Percentiles rank a stretch among this genome's conserved stretches.
phyloP scores from a whole-genome alignment of 495 filamentous ascomycete genomes.

The Podospora australis region DNA sequence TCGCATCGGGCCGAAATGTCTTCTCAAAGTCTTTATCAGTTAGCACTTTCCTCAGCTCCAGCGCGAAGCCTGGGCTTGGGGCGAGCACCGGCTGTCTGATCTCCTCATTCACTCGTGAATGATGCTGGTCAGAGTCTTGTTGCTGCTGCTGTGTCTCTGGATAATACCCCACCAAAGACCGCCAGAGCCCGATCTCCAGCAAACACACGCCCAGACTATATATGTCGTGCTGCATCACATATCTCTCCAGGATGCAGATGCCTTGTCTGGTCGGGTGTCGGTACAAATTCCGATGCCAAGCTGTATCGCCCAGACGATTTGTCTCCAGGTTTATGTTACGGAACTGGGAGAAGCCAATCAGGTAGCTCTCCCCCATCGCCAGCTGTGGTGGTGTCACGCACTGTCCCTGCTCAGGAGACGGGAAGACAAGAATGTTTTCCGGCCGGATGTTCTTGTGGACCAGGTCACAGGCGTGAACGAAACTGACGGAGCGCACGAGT shows the following conservation, averaged over 20 bases:
- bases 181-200: constrained; percentile 57
- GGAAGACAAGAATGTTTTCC: neutral
- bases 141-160: no score
- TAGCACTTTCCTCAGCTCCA: neutral
- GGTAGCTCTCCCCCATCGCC: neutral
- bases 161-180: constrained; percentile 36
- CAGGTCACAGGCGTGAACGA: constrained; percentile 1
- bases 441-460: constrained; percentile 5
- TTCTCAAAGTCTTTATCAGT: constrained; percentile 11
- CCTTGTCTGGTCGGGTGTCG: constrained; percentile 52
- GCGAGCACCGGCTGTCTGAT: neutral
- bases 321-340: neutral
- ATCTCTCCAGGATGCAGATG: constrained; percentile 28
- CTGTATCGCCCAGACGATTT: constrained; percentile 28
- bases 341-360: neutral
- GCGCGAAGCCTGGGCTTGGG: neutral
- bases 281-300: constrained; percentile 49
- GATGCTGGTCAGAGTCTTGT: neutral
- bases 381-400: neutral
- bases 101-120: neutral
- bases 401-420: no score
- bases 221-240: constrained; percentile 58
- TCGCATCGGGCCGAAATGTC: neutral
- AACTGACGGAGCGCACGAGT: neutral
- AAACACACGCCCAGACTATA: constrained; percentile 42